These are phyloP conservation scores for Fusarium sp. DNA, from an alignment of 2,329 filamentous ascomycete species.

Conservation along the genomic window DNA sequence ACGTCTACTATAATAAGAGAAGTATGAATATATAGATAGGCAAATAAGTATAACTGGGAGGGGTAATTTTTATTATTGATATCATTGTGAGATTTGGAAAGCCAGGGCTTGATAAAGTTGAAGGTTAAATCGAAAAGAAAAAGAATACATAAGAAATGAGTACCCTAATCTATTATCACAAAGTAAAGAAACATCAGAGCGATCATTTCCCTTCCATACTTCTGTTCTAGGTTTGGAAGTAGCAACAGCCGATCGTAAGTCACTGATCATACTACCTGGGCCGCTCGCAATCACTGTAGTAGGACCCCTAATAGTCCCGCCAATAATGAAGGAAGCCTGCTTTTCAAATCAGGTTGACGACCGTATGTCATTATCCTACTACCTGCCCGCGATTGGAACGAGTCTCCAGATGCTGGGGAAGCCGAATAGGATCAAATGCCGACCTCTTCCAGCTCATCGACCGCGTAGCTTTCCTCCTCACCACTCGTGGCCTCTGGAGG, in stretches of 20 bases:
- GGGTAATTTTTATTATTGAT: no score
- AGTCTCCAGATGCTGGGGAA: fast-evolving
- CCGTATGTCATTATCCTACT: fast-evolving
- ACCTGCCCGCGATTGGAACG: no score
- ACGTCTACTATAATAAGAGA: no score
- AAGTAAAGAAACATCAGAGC: not conserved
- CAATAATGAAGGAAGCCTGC: not conserved
- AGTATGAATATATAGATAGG: no score
- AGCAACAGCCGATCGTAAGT: not conserved
- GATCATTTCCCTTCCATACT: not conserved
- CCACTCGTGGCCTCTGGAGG: fast-evolving
- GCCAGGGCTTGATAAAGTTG: no score
- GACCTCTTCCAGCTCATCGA: fast-evolving
- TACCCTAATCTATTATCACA: slow-evolving; percentile 11
- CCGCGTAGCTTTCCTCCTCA: fast-evolving
- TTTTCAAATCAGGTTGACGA: not conserved
- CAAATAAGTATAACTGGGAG: no score
- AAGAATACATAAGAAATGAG: no score
- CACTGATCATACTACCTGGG: slow-evolving; percentile 1
- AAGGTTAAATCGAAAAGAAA: no score
- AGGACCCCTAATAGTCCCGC: not conserved
- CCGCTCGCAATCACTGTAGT: not conserved
- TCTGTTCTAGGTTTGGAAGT: not conserved
- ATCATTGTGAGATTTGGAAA: no score
- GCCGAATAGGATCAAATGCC: not conserved